Evolutionary conservation across 1,284 basidiomycete genomes (phyloP).

Genomic region (Trametes hirsuta): DNA sequence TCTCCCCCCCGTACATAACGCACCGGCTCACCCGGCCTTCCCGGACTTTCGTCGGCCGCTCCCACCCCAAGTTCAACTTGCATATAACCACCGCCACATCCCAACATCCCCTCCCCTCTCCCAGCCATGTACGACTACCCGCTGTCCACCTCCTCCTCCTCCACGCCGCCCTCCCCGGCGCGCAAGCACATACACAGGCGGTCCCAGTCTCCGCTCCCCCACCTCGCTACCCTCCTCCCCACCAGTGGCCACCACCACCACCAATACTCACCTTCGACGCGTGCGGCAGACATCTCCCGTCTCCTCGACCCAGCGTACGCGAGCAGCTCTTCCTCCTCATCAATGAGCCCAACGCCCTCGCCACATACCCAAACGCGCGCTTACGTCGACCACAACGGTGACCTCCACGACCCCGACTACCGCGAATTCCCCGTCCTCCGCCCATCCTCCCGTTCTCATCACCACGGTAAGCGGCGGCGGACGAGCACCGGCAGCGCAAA

Average conservation of each 20-base stretch:
- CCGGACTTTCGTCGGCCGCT: conserved; percentile 15
- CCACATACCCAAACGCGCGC: conserved; percentile 38
- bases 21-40: conserved; percentile 11
- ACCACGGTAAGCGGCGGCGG: conserved; percentile 22
- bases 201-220: conserved; percentile 33
- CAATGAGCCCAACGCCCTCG: conserved; percentile 34
- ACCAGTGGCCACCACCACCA: conserved; percentile 21
- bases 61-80: conserved; percentile 18
- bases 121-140: conserved; percentile 29
- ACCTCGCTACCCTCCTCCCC: conserved; percentile 35
- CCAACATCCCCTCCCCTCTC: conserved; percentile 7
- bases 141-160: conserved; percentile 14
- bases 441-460: conserved; percentile 26
- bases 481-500: conserved; percentile 27
- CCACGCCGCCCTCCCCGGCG: conserved; percentile 22
- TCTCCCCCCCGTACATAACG: conserved; percentile 12
- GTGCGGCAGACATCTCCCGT: conserved; percentile 55
- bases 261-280: conserved; percentile 41
- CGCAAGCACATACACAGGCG: conserved; percentile 24
- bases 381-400: conserved; percentile 63
- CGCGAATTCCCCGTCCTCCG: conserved; percentile 58
- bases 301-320: conserved; percentile 68
- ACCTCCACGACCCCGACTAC: conserved; percentile 70
- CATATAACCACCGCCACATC: conserved; percentile 11
- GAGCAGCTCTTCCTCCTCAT: conserved; percentile 40